Percentiles rank a stretch among this genome's conserved stretches.
Conservation (phyloP, 2,329 filamentous ascomycete species). For the Pseudogymnoascus verrucosus region DNA sequence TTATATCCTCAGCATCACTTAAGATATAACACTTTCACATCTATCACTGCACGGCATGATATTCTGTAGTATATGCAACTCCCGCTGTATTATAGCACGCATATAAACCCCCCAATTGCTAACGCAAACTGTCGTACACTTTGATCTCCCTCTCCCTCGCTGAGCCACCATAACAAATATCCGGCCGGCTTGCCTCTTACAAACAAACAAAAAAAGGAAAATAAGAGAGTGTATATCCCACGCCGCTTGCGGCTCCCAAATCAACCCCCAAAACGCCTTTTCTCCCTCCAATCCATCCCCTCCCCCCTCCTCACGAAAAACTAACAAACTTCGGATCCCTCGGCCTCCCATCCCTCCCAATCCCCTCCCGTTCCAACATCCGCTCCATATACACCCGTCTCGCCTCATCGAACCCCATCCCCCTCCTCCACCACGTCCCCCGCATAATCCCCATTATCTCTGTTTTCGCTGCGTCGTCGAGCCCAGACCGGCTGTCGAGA, state of each 20-base stretch:
- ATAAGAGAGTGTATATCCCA: background rate
- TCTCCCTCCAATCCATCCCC: too few relatives aligned
- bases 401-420: slow-evolving; percentile 85
- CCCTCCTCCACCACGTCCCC: slow-evolving; percentile 41
- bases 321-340: slow-evolving; percentile 93
- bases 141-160: background rate
- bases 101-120: background rate
- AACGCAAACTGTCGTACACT: background rate
- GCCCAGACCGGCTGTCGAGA: slow-evolving; percentile 69
- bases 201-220: background rate
- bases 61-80: background rate
- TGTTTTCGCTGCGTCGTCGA: slow-evolving; percentile 72
- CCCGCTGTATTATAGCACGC: background rate
- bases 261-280: background rate
- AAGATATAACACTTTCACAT: background rate
- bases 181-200: background rate
- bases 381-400: slow-evolving; percentile 78
- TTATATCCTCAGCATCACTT: too few relatives aligned
- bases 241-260: background rate
- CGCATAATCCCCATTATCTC: slow-evolving; percentile 91
- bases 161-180: background rate
- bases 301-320: slow-evolving; percentile 54
- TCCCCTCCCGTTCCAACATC: slow-evolving; percentile 77
- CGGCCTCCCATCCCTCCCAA: slow-evolving; percentile 79
- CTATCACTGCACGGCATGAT: background rate